Conservation (phyloP, 352 stramenopile genomes). For the Phytophthora chlamydospora region DNA sequence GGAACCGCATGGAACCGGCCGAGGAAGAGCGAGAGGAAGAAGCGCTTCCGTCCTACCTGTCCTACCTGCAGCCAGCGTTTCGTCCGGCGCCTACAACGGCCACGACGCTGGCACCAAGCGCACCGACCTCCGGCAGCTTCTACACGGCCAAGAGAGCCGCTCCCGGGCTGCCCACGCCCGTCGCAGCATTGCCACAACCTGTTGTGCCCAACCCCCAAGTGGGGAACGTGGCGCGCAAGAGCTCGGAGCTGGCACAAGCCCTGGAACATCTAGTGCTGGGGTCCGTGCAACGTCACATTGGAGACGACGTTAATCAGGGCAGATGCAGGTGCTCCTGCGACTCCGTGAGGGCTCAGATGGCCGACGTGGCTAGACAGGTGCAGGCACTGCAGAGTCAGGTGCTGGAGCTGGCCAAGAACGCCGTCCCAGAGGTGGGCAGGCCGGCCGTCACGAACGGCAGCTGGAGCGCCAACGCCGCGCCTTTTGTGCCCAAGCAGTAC, state of each 20-base stretch:
- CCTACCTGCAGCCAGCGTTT: constrained; percentile 66
- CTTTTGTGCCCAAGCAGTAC: constrained; percentile 40
- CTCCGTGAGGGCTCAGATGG: constrained; percentile 46
- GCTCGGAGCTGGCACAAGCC: constrained; percentile 61
- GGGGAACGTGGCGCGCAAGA: constrained; percentile 53
- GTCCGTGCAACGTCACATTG: constrained; percentile 41
- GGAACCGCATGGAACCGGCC: constrained; percentile 65
- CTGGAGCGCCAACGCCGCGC: constrained; percentile 32
- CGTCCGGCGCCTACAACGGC: constrained; percentile 26
- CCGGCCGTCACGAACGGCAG: constrained; percentile 8
- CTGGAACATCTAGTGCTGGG: constrained; percentile 59
- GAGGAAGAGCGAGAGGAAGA: constrained; percentile 80
- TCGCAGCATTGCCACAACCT: constrained; percentile 2
- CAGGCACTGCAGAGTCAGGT: constrained; percentile 57
- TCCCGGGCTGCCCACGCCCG: constrained; percentile 18
- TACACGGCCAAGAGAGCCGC: constrained; percentile 24
- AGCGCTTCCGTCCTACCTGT: constrained; percentile 72
- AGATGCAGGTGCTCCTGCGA: constrained; percentile 49
- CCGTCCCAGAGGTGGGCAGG: constrained; percentile 14
- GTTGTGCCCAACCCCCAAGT: background rate
- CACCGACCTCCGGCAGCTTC: constrained; percentile 3
- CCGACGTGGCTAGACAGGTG: constrained; percentile 59
- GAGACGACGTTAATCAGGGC: constrained; percentile 7
- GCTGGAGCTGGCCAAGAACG: constrained; percentile 34
- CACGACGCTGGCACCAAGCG: constrained; percentile 4